Evolutionary conservation across 768 basidiomycete genomes (phyloP), one percentile per base, ranked within the genome.

Genomic region (Fibroporia radiculosa): DNA sequence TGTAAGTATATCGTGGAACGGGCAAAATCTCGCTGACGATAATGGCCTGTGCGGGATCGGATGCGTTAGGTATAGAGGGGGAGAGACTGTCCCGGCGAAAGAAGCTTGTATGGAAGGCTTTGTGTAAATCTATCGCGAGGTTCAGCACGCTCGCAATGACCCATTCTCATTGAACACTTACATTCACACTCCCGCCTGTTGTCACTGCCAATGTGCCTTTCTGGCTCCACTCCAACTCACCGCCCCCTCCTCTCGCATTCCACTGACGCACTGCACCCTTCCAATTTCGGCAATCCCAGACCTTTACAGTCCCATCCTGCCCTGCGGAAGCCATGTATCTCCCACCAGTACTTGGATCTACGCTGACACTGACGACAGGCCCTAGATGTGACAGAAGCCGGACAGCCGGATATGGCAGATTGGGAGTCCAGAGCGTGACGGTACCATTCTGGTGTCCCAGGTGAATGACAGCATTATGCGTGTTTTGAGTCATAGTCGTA

Each of bases 251-350:
- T 44, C 89, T 69, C 29, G 84, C 70, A 7, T 63, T 67, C 91
- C 93, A 86, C 71, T 62, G 83, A 47, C 90, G 71, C 27, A 99
- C 77, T 3, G 82, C 78, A 6, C 87, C 85, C 52, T 86, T 91
- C 93, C 93, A 97, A 67, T 92, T 96, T 45, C 96, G 67, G 57
- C 86, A 90, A 65, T 98, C 96, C 96, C 96, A 99, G 1, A 98
- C 73, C 56, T 97, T 98, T 40, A 99, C 85, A 0, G 68, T 77
- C 0, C 92, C 84, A 57, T 99, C 96, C 49, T 81, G 71, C 0
- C 93, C 93, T 1, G 84, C 73, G 0, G 91, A 95, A 1, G 89
- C 85, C 83, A 96, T 87, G 56, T 96, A 93, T 24, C 91, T 62
- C 1, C 95, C 95, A 1, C 84, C 84, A 5, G 80, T 72, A 44